phyloP scores from a whole-genome alignment of 306 rosid species.

The Trifolium repens region DNA sequence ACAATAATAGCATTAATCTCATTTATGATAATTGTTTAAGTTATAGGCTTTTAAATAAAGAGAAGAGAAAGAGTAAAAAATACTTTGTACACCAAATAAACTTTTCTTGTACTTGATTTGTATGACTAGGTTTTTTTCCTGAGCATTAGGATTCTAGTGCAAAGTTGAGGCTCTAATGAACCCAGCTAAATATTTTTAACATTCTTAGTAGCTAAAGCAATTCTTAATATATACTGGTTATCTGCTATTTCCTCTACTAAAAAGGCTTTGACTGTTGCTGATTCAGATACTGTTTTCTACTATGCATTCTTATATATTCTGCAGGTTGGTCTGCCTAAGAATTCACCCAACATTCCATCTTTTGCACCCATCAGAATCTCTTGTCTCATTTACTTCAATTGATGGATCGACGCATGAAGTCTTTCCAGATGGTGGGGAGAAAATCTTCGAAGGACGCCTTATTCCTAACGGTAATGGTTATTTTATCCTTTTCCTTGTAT shows the following conservation, averaged over 20 bases:
- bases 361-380: slow-evolving; percentile 79
- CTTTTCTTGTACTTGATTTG: no score
- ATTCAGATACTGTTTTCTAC: slow-evolving; percentile 13
- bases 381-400: slow-evolving; percentile 73
- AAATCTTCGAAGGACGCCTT: slow-evolving; percentile 66
- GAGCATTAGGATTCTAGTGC: not conserved
- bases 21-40: not conserved
- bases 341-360: slow-evolving; percentile 83
- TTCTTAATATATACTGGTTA: not conserved
- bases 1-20: slow-evolving; percentile 20
- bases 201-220: not conserved
- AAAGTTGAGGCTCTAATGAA: slow-evolving; percentile 10
- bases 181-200: not conserved
- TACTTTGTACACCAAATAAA: not conserved
- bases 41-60: slow-evolving; percentile 11
- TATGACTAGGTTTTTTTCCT: no score
- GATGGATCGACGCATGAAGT: slow-evolving; percentile 83
- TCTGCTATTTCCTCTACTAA: slow-evolving; percentile 18
- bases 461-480: slow-evolving; percentile 73
- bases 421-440: slow-evolving; percentile 80
- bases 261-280: slow-evolving; percentile 1
- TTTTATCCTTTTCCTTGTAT: slow-evolving; percentile 29
- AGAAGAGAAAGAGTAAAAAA: not conserved
- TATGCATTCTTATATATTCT: slow-evolving; percentile 29
- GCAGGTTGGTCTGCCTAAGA: slow-evolving; percentile 89